A percentile compares a stretch with the other conserved stretches of the same genome.
Evolutionary conservation across 2,329 filamentous ascomycete species (phyloP).

Genomic region (Botryosphaeria dothidea): DNA sequence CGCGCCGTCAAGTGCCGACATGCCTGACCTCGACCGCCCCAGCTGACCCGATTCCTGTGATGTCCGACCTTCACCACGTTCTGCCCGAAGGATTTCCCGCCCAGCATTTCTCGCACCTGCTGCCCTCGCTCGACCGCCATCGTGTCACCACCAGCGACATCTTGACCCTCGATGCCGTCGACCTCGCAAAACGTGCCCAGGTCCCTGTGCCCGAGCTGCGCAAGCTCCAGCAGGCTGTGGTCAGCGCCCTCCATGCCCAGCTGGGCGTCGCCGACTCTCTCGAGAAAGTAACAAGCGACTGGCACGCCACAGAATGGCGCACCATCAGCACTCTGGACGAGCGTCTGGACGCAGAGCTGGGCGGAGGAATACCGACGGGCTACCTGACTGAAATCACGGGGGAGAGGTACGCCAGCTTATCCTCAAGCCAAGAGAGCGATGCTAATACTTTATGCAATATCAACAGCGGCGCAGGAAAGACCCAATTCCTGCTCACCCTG

Average conservation of each 20-base stretch:
- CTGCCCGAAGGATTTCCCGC: conserved; percentile 73
- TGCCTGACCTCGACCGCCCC: neutral
- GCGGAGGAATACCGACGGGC: conserved; percentile 78
- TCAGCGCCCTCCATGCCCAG: conserved; percentile 67
- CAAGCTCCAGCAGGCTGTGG: conserved; percentile 67
- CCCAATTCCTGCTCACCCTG: conserved; percentile 84
- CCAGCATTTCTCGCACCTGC: conserved; percentile 69
- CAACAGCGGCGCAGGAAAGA: conserved; percentile 82
- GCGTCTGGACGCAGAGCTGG: conserved; percentile 68
- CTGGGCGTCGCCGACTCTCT: conserved; percentile 43
- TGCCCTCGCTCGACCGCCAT: conserved; percentile 78
- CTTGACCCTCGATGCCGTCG: conserved; percentile 76
- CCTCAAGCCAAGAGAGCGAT: neutral
- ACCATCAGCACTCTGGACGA: conserved; percentile 80
- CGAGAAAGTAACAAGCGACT: conserved; percentile 31
- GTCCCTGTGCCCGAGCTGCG: conserved; percentile 79
- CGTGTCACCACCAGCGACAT: conserved; percentile 79
- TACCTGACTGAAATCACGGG: conserved; percentile 88
- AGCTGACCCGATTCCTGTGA: conserved; percentile 39
- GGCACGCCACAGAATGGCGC: conserved; percentile 44
- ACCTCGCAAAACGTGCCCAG: conserved; percentile 83
- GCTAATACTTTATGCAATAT: neutral
- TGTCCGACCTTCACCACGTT: conserved; percentile 84
- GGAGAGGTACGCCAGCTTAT: conserved; percentile 64
- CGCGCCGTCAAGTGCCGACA: conserved; percentile 7